Conservation (phyloP, 169 alveolate genomes). For the Plasmodium blacklocki region DNA sequence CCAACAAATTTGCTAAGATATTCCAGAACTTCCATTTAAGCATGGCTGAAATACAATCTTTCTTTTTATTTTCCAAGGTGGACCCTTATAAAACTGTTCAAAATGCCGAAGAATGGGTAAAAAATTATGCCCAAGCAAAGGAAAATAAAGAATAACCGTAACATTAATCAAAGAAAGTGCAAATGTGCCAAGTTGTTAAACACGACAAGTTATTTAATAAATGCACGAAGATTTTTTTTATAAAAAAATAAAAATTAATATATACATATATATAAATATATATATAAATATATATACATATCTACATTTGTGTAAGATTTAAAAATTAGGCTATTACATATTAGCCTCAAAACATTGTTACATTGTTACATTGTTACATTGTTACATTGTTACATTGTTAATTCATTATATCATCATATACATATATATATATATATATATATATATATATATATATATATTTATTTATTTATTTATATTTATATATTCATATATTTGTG, state of each 20-base stretch:
- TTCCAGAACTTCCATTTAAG: conserved; percentile 77
- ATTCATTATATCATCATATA: background rate
- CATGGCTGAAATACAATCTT: conserved; percentile 89
- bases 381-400: too few relatives aligned
- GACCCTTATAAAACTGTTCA: conserved; percentile 79
- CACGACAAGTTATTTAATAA: too few relatives aligned
- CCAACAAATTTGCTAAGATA: conserved; percentile 78
- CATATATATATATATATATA: background rate
- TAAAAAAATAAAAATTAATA: too few relatives aligned
- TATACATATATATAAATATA: background rate
- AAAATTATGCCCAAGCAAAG: conserved; percentile 61
- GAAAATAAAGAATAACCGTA: background rate
- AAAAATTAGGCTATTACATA: too few relatives aligned
- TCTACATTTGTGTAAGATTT: too few relatives aligned
- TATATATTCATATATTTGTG: background rate
- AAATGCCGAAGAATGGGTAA: conserved; percentile 81
- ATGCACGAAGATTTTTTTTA: background rate
- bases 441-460: background rate
- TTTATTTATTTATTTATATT: background rate
- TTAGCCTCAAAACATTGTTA: too few relatives aligned
- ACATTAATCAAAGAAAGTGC: too few relatives aligned
- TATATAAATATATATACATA: background rate
- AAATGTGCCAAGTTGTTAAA: too few relatives aligned
- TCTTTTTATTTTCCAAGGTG: conserved; percentile 82
- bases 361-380: too few relatives aligned